These are phyloP conservation scores for Clitocybe nebularis DNA, from an alignment of 1,284 basidiomycete species.

Conservation along the genomic window DNA sequence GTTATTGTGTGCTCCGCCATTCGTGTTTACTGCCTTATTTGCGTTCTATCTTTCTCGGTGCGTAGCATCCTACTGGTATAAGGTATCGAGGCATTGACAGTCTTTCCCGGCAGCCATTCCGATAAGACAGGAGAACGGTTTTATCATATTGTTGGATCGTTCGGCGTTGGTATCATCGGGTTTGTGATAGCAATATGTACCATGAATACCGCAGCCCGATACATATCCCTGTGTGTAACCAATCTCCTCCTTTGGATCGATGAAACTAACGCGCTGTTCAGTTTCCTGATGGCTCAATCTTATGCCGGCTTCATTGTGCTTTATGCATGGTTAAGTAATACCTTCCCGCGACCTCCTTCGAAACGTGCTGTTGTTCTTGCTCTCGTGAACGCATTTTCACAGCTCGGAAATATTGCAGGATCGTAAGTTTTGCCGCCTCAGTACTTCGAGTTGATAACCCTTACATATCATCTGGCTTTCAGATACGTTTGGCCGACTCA, in stretches of 20 bases:
- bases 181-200: conserved; percentile 72
- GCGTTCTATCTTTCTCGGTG: conserved; percentile 48
- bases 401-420: conserved; percentile 71
- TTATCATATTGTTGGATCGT: conserved; percentile 55
- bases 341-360: conserved; percentile 61
- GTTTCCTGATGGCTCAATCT: conserved; percentile 75
- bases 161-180: conserved; percentile 62
- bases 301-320: conserved; percentile 70
- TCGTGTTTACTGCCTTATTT: conserved; percentile 61
- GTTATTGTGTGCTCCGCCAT: conserved; percentile 75
- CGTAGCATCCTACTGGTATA: no score
- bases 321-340: conserved; percentile 69
- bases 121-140: conserved; percentile 66
- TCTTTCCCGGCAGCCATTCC: conserved; percentile 61
- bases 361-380: conserved; percentile 79
- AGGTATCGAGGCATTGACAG: no score
- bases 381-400: conserved; percentile 69
- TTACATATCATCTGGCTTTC: neutral
- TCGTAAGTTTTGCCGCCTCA: no score
- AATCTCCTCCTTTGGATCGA: no score
- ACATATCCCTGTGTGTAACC: conserved; percentile 60
- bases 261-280: no score
- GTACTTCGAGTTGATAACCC: no score
- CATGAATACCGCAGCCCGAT: conserved; percentile 63
- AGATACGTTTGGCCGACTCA: conserved; percentile 43